These are phyloP conservation scores for Xerocomellus chrysenteron DNA, from an alignment of 768 basidiomycete species.

Conservation along the genomic window DNA sequence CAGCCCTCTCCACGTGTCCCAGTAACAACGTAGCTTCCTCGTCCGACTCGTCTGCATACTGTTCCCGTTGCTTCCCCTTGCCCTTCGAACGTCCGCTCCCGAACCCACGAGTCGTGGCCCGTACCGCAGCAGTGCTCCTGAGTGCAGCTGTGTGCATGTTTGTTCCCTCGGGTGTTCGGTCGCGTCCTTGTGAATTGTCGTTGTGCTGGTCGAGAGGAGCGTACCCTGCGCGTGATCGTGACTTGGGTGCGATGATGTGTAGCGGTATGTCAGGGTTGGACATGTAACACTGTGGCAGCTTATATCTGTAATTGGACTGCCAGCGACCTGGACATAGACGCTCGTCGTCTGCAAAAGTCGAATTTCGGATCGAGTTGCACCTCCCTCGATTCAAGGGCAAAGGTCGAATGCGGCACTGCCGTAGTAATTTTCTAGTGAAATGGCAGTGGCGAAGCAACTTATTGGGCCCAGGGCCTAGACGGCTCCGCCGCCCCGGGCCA, in stretches of 20 bases:
- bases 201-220: conserved; percentile 38
- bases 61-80: conserved; percentile 49
- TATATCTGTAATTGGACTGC: conserved; percentile 1
- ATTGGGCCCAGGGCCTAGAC: too few species aligned
- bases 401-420: not conserved
- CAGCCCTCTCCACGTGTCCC: conserved; percentile 35
- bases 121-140: conserved; percentile 36
- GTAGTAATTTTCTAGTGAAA: not conserved
- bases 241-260: conserved; percentile 50
- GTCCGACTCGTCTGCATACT: conserved; percentile 62
- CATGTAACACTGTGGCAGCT: conserved; percentile 19
- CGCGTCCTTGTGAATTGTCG: conserved; percentile 22
- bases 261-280: conserved; percentile 66
- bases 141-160: conserved; percentile 32
- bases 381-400: not conserved
- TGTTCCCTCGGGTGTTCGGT: conserved; percentile 9
- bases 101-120: conserved; percentile 18
- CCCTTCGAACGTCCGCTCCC: conserved; percentile 24
- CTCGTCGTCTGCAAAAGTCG: not conserved
- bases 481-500: too few species aligned
- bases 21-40: conserved; percentile 54
- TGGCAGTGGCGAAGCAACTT: not conserved
- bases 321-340: not conserved
- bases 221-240: conserved; percentile 48
- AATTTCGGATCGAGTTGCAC: not conserved